Conservation (phyloP, 2,329 filamentous ascomycete genomes). For the Coleophoma crateriformis region DNA sequence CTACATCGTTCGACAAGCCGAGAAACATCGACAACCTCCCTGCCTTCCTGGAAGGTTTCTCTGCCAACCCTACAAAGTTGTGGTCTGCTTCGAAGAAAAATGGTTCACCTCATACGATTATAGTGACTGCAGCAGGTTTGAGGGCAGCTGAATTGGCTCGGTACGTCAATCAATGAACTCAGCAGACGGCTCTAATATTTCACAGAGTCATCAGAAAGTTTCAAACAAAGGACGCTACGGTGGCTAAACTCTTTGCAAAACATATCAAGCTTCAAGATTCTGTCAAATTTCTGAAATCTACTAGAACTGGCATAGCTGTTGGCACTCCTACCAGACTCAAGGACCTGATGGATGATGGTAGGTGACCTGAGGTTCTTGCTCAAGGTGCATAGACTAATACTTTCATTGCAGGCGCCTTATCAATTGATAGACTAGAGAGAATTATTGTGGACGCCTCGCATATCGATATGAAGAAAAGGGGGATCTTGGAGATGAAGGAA, state of each 20-base stretch:
- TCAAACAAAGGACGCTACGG: slow-evolving; percentile 68
- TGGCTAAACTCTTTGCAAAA: slow-evolving; percentile 95
- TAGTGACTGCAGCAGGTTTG: slow-evolving; percentile 80
- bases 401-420: slow-evolving; percentile 54
- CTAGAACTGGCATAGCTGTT: slow-evolving; percentile 77
- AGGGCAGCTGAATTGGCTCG: slow-evolving; percentile 80
- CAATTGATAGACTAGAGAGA: slow-evolving; percentile 64
- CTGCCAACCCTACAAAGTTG: slow-evolving; percentile 52
- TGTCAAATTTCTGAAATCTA: slow-evolving; percentile 64
- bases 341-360: slow-evolving; percentile 78
- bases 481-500: slow-evolving; percentile 93
- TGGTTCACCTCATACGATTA: slow-evolving; percentile 76
- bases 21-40: slow-evolving; percentile 70
- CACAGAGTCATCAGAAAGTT: slow-evolving; percentile 67
- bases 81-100: slow-evolving; percentile 59
- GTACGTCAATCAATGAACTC: slow-evolving; percentile 31
- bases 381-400: slow-evolving; percentile 3
- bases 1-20: slow-evolving; percentile 63
- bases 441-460: slow-evolving; percentile 88
- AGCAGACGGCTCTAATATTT: no score
- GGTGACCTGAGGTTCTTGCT: slow-evolving; percentile 18
- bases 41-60: slow-evolving; percentile 66
- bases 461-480: slow-evolving; percentile 90
- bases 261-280: slow-evolving; percentile 94
- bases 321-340: slow-evolving; percentile 81